Evolutionary conservation across 306 rosid species (phyloP), one percentile per base, ranked within the genome.

Genomic region (Fragaria iinumae): DNA sequence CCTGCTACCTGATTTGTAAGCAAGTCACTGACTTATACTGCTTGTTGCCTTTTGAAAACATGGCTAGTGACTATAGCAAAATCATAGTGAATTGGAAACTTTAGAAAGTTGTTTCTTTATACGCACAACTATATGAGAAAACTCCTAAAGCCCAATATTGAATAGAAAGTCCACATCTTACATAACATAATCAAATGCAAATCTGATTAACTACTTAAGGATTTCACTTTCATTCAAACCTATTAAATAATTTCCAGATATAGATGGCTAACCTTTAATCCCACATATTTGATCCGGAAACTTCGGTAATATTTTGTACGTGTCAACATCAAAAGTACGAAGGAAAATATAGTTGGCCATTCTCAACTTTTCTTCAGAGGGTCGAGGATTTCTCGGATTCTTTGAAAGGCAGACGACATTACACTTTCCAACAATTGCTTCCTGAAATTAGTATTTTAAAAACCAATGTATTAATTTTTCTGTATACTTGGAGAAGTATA

Each of bases 361-460:
- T 53, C 74, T 53, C 71, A 89, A 56, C 77, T 90, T 88, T 20
- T 38, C 72, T 73, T 81, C 71, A 52, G 91, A 82, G 44, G 91
- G 80, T 49, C 72, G 83, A 71, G 81, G 75, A 87, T 92, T 92
- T 79, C 91, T 86, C 49, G 11, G 21, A 81, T 92, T 96, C 80
- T 78, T 81, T 65, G 86, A 84, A 44, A 83, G 79, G 90, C 93
- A 92, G 52, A 90, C 73, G 49, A 92, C 87, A 53, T 23, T 86
- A 88, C 91, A 90, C 74, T 88, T 92, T 80, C 83, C 82, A 56
- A 79, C 39, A 77, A 90, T 74, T 49, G 80, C 69, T 71, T 87
- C 91, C 97, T 92, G 86, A 75, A 76, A 79, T 72, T 77, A 39
- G 52, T n/a, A 72, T 14, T 59, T 55, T 56, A 2, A 6, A 73